phyloP scores from a whole-genome alignment of 805 yeast genomes.

The Candida morakotiae region DNA sequence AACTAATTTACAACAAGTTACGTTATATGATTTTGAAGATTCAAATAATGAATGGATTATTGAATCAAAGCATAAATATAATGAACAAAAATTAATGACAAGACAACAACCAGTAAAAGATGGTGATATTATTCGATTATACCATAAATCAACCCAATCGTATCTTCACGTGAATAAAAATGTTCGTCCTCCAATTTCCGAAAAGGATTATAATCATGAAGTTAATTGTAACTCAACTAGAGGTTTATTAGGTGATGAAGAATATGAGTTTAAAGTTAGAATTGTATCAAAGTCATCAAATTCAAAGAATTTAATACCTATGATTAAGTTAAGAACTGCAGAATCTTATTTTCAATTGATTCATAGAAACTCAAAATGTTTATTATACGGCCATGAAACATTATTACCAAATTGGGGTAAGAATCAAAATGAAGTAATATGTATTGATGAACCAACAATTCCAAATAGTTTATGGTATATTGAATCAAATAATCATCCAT shows the following conservation, averaged over 20 bases:
- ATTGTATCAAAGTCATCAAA: conserved; percentile 34
- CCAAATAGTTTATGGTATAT: conserved; percentile 71
- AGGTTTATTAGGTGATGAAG: conserved; percentile 59
- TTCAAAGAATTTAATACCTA: conserved; percentile 29
- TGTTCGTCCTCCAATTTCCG: conserved; percentile 80
- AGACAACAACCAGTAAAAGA: conserved; percentile 39
- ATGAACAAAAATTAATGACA: conserved; percentile 36
- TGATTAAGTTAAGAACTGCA: conserved; percentile 45
- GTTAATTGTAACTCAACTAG: conserved; percentile 69
- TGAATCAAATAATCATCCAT: conserved; percentile 61
- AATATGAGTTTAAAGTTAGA: conserved; percentile 66
- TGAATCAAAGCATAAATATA: conserved; percentile 38
- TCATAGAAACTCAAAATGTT: conserved; percentile 66
- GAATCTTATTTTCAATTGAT: conserved; percentile 67
- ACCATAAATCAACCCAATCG: conserved; percentile 65
- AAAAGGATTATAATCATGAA: conserved; percentile 85
- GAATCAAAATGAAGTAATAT: conserved; percentile 83
- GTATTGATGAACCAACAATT: conserved; percentile 69
- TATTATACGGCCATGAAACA: conserved; percentile 65
- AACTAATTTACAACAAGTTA: conserved; percentile 72
- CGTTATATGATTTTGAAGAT: conserved; percentile 61
- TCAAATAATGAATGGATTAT: conserved; percentile 70
- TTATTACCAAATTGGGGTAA: conserved; percentile 83
- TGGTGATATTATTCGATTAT: conserved; percentile 59
- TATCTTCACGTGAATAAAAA: conserved; percentile 63